Evolutionary conservation across 768 basidiomycete genomes (phyloP).

Genomic region (Flagelloscypha sp.): DNA sequence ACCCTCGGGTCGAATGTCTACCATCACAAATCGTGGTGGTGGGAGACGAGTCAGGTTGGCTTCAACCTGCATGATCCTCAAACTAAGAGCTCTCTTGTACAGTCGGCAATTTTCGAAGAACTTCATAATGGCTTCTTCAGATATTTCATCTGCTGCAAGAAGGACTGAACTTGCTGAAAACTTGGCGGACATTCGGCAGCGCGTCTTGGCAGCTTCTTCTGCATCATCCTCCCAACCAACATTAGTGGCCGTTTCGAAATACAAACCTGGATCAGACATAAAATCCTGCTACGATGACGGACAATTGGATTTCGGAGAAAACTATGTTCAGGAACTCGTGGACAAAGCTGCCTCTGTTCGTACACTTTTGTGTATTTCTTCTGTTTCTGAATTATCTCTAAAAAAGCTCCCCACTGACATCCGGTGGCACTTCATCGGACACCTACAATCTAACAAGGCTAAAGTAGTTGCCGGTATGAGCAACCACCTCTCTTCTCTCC

Average conservation of each 20-base stretch:
- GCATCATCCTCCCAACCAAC: conserved; percentile 10
- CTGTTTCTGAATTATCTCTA: background rate
- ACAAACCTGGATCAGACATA: conserved; percentile 85
- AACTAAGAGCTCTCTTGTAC: too few species aligned
- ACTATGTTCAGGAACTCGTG: conserved; percentile 89
- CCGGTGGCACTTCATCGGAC: conserved; percentile 96
- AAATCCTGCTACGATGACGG: conserved; percentile 72
- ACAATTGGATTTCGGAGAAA: conserved; percentile 93
- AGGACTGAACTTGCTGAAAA: conserved; percentile 7
- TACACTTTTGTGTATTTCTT: background rate
- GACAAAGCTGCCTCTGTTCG: conserved; percentile 69
- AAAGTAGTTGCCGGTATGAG: conserved; percentile 75
- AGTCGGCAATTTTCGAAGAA: too few species aligned
- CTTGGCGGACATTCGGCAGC: conserved; percentile 7
- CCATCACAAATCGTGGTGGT: conserved; percentile 1
- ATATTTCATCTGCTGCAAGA: background rate
- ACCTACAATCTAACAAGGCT: conserved; percentile 88
- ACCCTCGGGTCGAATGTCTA: conserved; percentile 2
- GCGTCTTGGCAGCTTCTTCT: conserved; percentile 9
- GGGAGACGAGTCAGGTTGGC: too few species aligned
- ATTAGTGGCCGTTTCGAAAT: conserved; percentile 86
- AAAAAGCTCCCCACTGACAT: conserved; percentile 78
- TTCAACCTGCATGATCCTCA: too few species aligned
- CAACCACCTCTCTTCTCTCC: conserved; percentile 1
- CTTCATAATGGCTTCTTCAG: too few species aligned